A percentile compares a stretch with the other conserved stretches of the same genome.
phyloP scores from a whole-genome alignment of 192 early-diverging fungal species.

The Borealophlyctis nickersoniae region DNA sequence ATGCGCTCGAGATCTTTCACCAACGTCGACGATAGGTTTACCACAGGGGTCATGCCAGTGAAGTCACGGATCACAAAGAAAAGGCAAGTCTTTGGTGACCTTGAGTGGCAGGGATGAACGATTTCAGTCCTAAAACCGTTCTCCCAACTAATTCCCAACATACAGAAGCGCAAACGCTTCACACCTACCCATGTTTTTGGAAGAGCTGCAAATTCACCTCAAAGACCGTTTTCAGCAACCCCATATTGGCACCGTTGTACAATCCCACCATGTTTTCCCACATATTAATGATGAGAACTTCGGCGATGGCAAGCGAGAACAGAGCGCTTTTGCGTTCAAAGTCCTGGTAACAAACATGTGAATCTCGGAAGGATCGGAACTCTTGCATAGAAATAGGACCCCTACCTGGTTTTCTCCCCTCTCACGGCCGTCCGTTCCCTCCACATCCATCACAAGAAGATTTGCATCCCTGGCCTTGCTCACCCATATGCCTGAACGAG shows the following conservation, averaged over 20 bases:
- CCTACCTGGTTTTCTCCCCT: constrained; percentile 92
- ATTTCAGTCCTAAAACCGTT: not conserved
- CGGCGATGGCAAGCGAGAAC: constrained; percentile 91
- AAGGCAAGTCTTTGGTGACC: constrained; percentile 85
- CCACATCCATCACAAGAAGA: constrained; percentile 95
- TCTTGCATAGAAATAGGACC: too few species aligned
- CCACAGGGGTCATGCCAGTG: constrained; percentile 81
- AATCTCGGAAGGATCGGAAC: constrained; percentile 10
- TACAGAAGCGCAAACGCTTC: not conserved
- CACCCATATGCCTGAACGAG: constrained; percentile 81
- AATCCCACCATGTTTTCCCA: constrained; percentile 96
- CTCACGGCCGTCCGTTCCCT: constrained; percentile 98
- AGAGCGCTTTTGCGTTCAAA: constrained; percentile 98
- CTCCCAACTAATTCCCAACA: too few species aligned
- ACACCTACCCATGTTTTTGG: constrained; percentile 63
- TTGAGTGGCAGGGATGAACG: constrained; percentile 14
- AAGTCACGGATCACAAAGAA: constrained; percentile 98
- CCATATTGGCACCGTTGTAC: constrained; percentile 99
- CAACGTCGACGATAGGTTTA: constrained; percentile 74
- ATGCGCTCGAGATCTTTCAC: constrained; percentile 81
- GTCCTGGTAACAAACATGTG: constrained; percentile 47
- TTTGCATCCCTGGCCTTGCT: constrained; percentile 75
- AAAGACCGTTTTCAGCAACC: constrained; percentile 95
- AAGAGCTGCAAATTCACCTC: constrained; percentile 99
- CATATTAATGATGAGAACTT: constrained; percentile 96